Base-by-base conservation (phyloP, 352 stramenopile genomes). In the Phytophthora cactorum region DNA sequence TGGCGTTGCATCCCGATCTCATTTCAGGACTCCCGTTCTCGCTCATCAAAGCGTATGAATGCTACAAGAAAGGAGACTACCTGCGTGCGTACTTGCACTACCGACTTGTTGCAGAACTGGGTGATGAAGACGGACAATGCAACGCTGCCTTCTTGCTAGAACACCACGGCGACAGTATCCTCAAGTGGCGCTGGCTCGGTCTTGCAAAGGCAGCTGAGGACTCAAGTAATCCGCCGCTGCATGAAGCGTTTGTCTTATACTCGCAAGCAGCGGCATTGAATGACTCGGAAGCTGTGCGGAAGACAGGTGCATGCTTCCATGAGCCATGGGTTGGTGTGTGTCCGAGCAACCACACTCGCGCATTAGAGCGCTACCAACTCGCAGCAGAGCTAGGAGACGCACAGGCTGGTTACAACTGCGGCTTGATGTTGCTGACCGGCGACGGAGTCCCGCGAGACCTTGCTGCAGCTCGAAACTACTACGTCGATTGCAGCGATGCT, bases 71-170 rank as follows among this genome's bases (percentile, higher is more conserved):
- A 45, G 76, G 83, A 14, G 86, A 95, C 54, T 87, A 81, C 57
- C 11, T 87, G 31, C 81, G 86, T 22, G 81, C 84, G 31, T 91
- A 88, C 46, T 63, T 95, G 14, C 72, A 95, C 58, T 92, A 91
- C 45, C 80, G 82, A 17, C 49, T 95, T 4, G 68, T 89, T 10
- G 71, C 75, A 0, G 79, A 91, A 59, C 59, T 92, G 11, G 86
- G 86, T 12, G 83, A 89, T 41, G 79, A 90, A 69, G 78, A 88
- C 32, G 86, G 78, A 2, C 79, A 82, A 43, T 77, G 63, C 39
- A 95, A 95, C 61, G 86, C 86, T 12, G 86, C 84, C 6, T 95
- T 86, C 46, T 64, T 93, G 55, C 63, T 95, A 0, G 86, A 95
- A 43, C 77, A 86, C 27, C 69, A 80, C 55, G 73, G 81, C 10